These are phyloP conservation scores for Plasmodium malariae DNA, from an alignment of 169 alveolate species.

Conservation along the genomic window DNA sequence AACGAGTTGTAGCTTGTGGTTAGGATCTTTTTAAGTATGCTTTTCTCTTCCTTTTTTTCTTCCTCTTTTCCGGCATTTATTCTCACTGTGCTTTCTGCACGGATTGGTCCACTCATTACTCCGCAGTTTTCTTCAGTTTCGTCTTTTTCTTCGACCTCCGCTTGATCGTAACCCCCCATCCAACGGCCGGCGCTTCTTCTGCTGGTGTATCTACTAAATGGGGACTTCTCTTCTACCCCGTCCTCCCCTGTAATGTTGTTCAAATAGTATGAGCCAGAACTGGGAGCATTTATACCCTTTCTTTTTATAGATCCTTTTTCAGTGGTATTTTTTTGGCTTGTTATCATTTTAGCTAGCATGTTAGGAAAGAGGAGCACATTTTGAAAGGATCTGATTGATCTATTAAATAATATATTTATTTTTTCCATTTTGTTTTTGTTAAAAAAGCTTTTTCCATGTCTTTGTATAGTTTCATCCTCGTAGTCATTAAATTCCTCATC, in stretches of 20 bases:
- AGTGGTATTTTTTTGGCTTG: no score
- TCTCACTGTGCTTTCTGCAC: not conserved
- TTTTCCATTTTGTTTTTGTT: not conserved
- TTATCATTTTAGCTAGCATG: conserved; percentile 9
- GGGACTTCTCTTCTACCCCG: not conserved
- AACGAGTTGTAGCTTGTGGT: conserved; percentile 63
- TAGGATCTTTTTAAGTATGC: conserved; percentile 48
- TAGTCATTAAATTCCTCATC: not conserved
- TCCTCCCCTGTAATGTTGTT: no score
- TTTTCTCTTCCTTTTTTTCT: not conserved
- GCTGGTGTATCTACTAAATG: not conserved
- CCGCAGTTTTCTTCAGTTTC: no score
- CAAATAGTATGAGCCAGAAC: no score
- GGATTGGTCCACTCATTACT: not conserved
- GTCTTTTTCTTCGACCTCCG: no score
- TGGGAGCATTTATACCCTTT: no score
- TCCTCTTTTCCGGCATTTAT: not conserved
- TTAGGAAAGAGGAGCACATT: conserved; percentile 40
- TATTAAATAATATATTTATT: conserved; percentile 19
- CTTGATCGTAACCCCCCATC: no score
- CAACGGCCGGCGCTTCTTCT: not conserved
- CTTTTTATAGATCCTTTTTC: no score
- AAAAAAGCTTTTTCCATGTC: no score
- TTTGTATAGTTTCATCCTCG: not conserved
- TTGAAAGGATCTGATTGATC: conserved; percentile 53